These are phyloP conservation scores for Oryza rufipogon DNA, from an alignment of 176 grass and related monocot genomes.

Conservation along the genomic window DNA sequence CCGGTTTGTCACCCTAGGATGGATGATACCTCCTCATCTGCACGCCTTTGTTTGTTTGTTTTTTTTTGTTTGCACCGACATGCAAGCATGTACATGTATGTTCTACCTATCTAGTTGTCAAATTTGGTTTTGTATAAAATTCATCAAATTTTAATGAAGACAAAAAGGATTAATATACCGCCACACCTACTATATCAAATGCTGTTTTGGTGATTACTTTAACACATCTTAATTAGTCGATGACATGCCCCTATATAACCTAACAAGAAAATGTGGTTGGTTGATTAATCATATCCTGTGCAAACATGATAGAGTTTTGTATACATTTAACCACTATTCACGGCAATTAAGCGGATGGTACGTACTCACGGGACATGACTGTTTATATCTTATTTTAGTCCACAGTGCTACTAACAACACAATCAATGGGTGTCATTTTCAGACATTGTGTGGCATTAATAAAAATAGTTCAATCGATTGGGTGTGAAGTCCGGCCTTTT, in stretches of 20 bases:
- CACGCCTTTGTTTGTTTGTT: not conserved
- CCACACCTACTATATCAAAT: not conserved
- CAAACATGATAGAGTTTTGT: not conserved
- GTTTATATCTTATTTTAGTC: not conserved
- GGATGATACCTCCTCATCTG: conserved; percentile 18
- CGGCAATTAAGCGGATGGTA: not conserved
- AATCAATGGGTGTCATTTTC: conserved; percentile 25
- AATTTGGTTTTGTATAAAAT: conserved; percentile 6
- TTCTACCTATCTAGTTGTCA: not conserved
- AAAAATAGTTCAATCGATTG: not conserved
- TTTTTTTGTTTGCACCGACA: conserved; percentile 2
- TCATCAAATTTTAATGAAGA: not conserved
- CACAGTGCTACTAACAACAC: not conserved
- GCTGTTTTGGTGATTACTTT: not conserved
- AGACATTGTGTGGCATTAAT: conserved; percentile 26
- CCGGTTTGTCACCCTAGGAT: conserved; percentile 50
- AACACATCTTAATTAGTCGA: not conserved
- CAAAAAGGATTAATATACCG: too few species aligned
- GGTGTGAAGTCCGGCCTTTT: not conserved
- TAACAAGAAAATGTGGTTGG: not conserved
- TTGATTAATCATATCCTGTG: not conserved
- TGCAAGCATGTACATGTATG: not conserved
- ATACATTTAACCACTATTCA: conserved; percentile 7
- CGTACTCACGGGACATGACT: not conserved
- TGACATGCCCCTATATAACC: not conserved